Percentiles rank a stretch among this genome's conserved stretches.
Conservation (phyloP, 441 rosid species). For the Populus tomentosa region DNA sequence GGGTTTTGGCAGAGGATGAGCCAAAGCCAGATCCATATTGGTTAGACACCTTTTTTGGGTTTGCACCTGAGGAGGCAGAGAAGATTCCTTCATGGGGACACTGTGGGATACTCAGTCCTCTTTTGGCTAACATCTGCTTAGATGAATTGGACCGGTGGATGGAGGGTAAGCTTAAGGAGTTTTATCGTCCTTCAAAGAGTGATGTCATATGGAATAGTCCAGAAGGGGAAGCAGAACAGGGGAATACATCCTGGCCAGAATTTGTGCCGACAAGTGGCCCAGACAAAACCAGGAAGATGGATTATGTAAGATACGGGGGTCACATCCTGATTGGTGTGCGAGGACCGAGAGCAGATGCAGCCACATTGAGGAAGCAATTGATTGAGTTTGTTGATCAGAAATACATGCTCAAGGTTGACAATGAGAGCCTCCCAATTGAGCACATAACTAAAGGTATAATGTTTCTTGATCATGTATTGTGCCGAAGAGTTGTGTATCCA, state of each 20-base stretch:
- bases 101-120: constrained; percentile 89
- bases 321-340: constrained; percentile 88
- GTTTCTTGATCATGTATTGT: constrained; percentile 97
- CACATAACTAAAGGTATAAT: constrained; percentile 95
- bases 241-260: constrained; percentile 97
- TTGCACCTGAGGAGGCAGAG: constrained; percentile 96
- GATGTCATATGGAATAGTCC: constrained; percentile 92
- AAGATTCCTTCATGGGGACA: constrained; percentile 93
- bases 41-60: constrained; percentile 90
- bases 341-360: constrained; percentile 97
- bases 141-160: constrained; percentile 90
- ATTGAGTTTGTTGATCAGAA: constrained; percentile 91
- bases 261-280: constrained; percentile 97
- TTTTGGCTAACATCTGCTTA: constrained; percentile 77
- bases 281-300: constrained; percentile 91
- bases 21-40: constrained; percentile 99
- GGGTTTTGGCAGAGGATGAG: constrained; percentile 94
- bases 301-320: constrained; percentile 82
- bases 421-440: constrained; percentile 83
- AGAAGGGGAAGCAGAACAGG: constrained; percentile 90
- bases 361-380: constrained; percentile 85
- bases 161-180: constrained; percentile 80
- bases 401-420: constrained; percentile 86
- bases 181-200: constrained; percentile 75
- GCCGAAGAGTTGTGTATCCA: constrained; percentile 94